A percentile compares a stretch with the other conserved stretches of the same genome.
These are phyloP conservation scores for Stygiomarasmius scandens DNA, from an alignment of 1,284 basidiomycete species.

Conservation along the genomic window DNA sequence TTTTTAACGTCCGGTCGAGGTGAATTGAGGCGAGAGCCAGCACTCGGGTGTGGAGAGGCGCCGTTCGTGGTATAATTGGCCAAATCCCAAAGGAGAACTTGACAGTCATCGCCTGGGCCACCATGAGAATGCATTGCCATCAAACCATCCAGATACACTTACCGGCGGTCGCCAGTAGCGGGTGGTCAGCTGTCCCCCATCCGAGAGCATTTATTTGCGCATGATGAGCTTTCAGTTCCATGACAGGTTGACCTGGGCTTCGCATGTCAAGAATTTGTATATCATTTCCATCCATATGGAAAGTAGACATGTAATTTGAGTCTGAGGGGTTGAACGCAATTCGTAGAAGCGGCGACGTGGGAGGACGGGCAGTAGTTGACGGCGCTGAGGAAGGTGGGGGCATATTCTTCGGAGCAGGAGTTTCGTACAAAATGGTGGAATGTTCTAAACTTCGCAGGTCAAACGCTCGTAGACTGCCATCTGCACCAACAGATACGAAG, in stretches of 20 bases:
- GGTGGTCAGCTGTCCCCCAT: slow-evolving; percentile 84
- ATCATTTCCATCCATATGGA: slow-evolving; percentile 86
- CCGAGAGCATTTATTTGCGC: slow-evolving; percentile 81
- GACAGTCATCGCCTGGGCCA: slow-evolving; percentile 83
- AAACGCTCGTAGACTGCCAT: slow-evolving; percentile 95
- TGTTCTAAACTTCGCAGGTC: slow-evolving; percentile 96
- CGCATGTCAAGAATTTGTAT: slow-evolving; percentile 94
- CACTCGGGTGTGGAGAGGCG: slow-evolving; percentile 57
- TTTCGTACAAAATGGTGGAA: slow-evolving; percentile 98
- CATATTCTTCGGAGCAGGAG: slow-evolving; percentile 74
- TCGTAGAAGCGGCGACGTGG: slow-evolving; percentile 79
- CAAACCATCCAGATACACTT: slow-evolving; percentile 24
- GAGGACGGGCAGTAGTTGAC: slow-evolving; percentile 63
- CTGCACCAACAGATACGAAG: slow-evolving; percentile 97
- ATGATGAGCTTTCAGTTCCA: slow-evolving; percentile 84
- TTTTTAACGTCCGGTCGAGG: slow-evolving; percentile 78
- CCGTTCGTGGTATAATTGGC: slow-evolving; percentile 56
- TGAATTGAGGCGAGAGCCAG: slow-evolving; percentile 70
- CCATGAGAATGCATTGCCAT: background rate
- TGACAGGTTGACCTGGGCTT: slow-evolving; percentile 89
- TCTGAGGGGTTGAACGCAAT: slow-evolving; percentile 88
- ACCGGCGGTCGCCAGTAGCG: slow-evolving; percentile 86
- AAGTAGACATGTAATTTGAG: slow-evolving; percentile 92
- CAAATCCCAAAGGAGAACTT: slow-evolving; percentile 89
- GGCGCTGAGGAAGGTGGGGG: slow-evolving; percentile 59